Base-by-base conservation (phyloP, 2,329 filamentous ascomycete species). In the Xylariaceae sp. region DNA sequence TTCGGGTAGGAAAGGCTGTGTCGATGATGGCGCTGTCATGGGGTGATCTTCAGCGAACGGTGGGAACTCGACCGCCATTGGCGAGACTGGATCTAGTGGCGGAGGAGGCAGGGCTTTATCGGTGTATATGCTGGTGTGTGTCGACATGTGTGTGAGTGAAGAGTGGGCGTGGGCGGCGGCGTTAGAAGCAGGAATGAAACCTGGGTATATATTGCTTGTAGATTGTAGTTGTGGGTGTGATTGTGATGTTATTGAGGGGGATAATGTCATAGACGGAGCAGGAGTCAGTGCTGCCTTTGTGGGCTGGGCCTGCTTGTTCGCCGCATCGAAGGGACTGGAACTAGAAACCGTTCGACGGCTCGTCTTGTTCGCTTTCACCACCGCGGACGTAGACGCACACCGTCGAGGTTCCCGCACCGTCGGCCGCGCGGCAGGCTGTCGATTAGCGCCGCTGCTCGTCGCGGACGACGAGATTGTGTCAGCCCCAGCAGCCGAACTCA, bases 21-120 rank as follows among this genome's bases (percentile, higher is more conserved):
- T 32, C 21, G 47, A 41, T 16, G 41, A 39, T 8, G 42, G 15
- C 9, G 42, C 20, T 3, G 27, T 29, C 41, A 52, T 45, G 8
- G 52, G 51, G 15, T 50, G 53, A 16, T 48, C n/a, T 20, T 56
- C 53, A 15, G 43, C 21, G 43, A 58, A 63, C 6, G 55, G 8
- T 1, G 59, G 61, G 33, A 65, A 66, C 27, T 66, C 64, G 8
- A 67, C 51, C 4, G 62, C 59, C 64, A 66, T 65, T 3, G 65
- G 64, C 2, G 64, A 67, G 2, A 60, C 57, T 4, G 63, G 63
- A 13, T 64, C 65, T 21, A 67, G 45, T 4, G 65, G 65, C 1
- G 62, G 64, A 3, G 65, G 64, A 9, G 65, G 65, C 8, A 67
- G 40, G 8, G 64, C 65, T 52, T 67, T 67, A 36, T 67, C 65